Conservation (phyloP, 306 rosid species). For the Lagenaria siceraria region DNA sequence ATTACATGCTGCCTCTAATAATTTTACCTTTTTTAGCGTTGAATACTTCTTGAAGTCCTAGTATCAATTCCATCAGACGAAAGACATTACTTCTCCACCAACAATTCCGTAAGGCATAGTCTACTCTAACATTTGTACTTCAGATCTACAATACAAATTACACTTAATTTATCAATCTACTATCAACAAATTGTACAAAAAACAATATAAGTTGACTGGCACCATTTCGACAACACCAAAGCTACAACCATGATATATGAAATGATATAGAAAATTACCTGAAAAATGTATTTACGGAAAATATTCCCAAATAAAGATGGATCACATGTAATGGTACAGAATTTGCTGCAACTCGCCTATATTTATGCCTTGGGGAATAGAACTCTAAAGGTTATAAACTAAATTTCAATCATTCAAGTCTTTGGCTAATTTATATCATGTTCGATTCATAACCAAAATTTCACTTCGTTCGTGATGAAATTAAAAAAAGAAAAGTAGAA, state of each 20-base stretch:
- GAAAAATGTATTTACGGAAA: background rate
- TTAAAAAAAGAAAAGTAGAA: too few species aligned
- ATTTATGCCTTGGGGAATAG: constrained; percentile 93
- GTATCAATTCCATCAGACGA: too few species aligned
- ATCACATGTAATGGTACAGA: constrained; percentile 20
- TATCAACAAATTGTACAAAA: background rate
- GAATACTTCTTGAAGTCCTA: too few species aligned
- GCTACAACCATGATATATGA: background rate
- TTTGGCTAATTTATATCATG: background rate
- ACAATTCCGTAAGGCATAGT: background rate
- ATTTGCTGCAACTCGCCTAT: constrained; percentile 55
- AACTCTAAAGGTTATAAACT: too few species aligned
- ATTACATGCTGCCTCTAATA: too few species aligned
- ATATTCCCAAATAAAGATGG: constrained; percentile 7
- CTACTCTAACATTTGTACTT: background rate
- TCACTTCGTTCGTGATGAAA: too few species aligned
- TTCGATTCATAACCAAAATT: background rate
- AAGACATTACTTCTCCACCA: background rate
- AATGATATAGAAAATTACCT: background rate
- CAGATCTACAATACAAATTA: background rate
- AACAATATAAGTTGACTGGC: background rate
- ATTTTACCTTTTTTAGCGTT: too few species aligned
- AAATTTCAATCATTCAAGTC: background rate
- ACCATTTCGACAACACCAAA: background rate
- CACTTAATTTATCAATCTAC: background rate